phyloP scores from a whole-genome alignment of 257 asterid species.

The Echites panduratus region DNA sequence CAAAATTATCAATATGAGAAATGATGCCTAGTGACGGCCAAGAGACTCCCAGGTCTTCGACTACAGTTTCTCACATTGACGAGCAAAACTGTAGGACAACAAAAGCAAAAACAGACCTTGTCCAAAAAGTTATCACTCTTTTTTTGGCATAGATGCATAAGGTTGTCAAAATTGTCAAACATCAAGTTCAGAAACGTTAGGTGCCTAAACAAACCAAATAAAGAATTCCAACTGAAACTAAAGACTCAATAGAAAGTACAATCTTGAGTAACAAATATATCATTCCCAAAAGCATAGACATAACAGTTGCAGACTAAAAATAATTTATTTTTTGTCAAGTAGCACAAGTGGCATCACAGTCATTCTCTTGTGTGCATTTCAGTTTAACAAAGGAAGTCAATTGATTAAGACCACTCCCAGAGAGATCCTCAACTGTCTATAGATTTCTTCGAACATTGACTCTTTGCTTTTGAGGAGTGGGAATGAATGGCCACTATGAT shows the following conservation, averaged over 20 bases:
- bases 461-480: background rate
- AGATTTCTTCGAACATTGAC: background rate
- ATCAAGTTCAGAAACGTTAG: background rate
- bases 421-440: background rate
- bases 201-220: no score
- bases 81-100: conserved; percentile 69
- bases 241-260: no score
- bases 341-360: background rate
- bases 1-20: conserved; percentile 41
- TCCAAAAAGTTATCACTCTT: background rate
- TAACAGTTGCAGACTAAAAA: background rate
- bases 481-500: background rate
- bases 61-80: conserved; percentile 93
- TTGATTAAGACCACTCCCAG: no score
- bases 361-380: background rate
- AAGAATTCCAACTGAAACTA: no score
- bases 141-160: background rate
- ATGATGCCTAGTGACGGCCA: conserved; percentile 69
- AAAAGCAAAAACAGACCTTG: conserved; percentile 15
- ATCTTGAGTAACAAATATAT: no score
- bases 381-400: no score
- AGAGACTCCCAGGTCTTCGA: conserved; percentile 86
- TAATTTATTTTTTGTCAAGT: background rate
- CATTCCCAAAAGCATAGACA: background rate
- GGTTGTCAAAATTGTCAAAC: background rate